phyloP scores from a whole-genome alignment of 805 yeast species.

The Tetrapisispora pingtungensis region DNA sequence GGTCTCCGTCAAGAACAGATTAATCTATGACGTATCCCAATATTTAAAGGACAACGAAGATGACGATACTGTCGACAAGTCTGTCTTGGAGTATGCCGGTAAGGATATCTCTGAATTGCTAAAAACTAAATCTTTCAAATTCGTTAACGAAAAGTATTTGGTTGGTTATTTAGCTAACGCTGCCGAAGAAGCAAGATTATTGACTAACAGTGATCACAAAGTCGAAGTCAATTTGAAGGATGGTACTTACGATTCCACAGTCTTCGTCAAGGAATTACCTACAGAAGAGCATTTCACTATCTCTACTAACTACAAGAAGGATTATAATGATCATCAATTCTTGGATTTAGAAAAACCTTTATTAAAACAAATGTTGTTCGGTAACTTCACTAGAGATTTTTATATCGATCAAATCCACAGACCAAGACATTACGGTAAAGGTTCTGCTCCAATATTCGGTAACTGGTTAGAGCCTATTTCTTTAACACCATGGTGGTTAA shows the following conservation, averaged over 20 bases:
- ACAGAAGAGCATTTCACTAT: constrained; percentile 61
- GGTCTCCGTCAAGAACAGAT: constrained; percentile 73
- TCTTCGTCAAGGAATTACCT: constrained; percentile 53
- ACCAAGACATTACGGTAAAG: constrained; percentile 96
- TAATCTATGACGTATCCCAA: constrained; percentile 70
- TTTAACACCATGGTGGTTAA: constrained; percentile 89
- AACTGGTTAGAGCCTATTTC: constrained; percentile 88
- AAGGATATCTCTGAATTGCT: constrained; percentile 63
- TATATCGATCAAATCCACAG: constrained; percentile 94
- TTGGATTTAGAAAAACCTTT: constrained; percentile 78
- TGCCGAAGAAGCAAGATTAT: constrained; percentile 63
- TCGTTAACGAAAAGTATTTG: constrained; percentile 68
- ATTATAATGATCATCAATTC: constrained; percentile 69
- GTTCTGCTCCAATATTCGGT: constrained; percentile 93
- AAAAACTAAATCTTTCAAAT: constrained; percentile 31
- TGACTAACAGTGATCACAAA: constrained; percentile 49
- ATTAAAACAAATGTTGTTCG: constrained; percentile 65
- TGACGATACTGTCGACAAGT: constrained; percentile 37
- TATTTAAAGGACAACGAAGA: constrained; percentile 53
- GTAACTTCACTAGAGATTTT: constrained; percentile 74
- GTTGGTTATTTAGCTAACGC: constrained; percentile 77
- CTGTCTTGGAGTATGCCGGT: constrained; percentile 65
- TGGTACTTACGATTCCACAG: constrained; percentile 38
- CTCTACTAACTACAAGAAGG: constrained; percentile 67
- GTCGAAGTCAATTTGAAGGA: constrained; percentile 48